A percentile compares a stretch with the other conserved stretches of the same genome.
phyloP scores from a whole-genome alignment of 1,139 yeast genomes.

The Meyerozyma guilliermondii region DNA sequence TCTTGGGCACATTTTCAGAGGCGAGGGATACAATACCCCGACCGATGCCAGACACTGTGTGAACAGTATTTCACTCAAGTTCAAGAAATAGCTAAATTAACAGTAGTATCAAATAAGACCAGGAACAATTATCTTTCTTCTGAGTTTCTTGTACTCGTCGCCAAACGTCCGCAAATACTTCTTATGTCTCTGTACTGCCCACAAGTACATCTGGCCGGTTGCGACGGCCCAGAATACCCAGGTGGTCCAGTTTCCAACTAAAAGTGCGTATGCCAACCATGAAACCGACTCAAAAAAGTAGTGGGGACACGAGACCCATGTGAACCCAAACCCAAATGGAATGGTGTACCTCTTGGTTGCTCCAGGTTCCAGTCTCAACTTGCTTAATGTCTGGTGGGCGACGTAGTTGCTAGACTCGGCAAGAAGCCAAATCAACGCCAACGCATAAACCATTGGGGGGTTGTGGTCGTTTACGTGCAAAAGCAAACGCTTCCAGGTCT shows the following conservation, averaged over 20 bases:
- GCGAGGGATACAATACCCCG: constrained; percentile 90
- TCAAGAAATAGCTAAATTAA: constrained; percentile 29
- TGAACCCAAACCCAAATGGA: constrained; percentile 44
- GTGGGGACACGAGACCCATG: constrained; percentile 65
- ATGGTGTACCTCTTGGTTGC: constrained; percentile 37
- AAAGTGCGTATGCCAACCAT: constrained; percentile 66
- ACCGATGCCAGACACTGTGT: constrained; percentile 95
- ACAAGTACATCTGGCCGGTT: constrained; percentile 68
- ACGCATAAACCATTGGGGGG: constrained; percentile 17
- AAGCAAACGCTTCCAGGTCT: constrained; percentile 10
- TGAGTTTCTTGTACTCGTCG: constrained; percentile 63
- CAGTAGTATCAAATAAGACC: constrained; percentile 19
- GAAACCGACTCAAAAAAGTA: constrained; percentile 79
- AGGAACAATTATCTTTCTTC: constrained; percentile 65
- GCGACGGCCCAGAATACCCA: constrained; percentile 68
- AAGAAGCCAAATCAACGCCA: constrained; percentile 50
- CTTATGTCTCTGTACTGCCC: constrained; percentile 74
- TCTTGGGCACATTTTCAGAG: constrained; percentile 88
- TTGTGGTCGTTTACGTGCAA: constrained; percentile 25
- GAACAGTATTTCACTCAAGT: constrained; percentile 75
- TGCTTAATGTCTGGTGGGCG: constrained; percentile 59
- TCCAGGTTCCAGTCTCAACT: constrained; percentile 39
- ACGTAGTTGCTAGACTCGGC: constrained; percentile 70
- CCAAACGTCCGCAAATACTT: constrained; percentile 69
- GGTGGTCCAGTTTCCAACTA: constrained; percentile 76